A percentile compares a stretch with the other conserved stretches of the same genome.
Conservation (phyloP, 164 flowering plant species). For the Tinospora cordifolia region DNA sequence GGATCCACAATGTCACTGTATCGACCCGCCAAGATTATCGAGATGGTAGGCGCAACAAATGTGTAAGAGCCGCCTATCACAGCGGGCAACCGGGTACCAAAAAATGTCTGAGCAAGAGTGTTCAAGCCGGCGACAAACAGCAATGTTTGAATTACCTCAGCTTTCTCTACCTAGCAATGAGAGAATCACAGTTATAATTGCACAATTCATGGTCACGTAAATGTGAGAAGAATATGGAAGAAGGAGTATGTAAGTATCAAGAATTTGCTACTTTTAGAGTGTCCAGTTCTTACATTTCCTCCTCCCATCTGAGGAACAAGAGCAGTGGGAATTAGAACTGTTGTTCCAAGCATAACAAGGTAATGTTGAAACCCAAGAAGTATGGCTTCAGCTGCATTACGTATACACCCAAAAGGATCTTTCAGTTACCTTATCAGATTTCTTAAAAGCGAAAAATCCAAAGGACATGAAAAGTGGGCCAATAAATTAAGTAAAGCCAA, state of each 20-base stretch:
- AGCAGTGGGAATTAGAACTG: conserved; percentile 65
- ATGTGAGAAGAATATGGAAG: not conserved
- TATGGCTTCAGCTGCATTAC: conserved; percentile 76
- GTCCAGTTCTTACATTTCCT: conserved; percentile 47
- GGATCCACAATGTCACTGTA: conserved; percentile 60
- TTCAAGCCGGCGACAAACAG: conserved; percentile 87
- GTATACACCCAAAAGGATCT: not conserved
- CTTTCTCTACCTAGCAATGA: conserved; percentile 66
- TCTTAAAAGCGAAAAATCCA: not conserved
- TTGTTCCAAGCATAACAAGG: conserved; percentile 84
- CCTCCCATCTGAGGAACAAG: conserved; percentile 92
- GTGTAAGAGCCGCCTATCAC: conserved; percentile 84
- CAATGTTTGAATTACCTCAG: conserved; percentile 73
- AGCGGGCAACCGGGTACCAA: conserved; percentile 90
- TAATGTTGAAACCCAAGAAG: conserved; percentile 82
- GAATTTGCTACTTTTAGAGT: not conserved
- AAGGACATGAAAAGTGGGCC: not conserved
- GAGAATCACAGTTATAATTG: not conserved
- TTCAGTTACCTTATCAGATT: not conserved
- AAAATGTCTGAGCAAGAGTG: conserved; percentile 59
- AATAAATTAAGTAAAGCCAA: not conserved
- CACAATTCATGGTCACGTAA: not conserved
- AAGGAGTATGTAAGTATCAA: conserved; percentile 1
- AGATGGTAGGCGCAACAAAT: conserved; percentile 68
- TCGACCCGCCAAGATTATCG: conserved; percentile 75